phyloP scores from a whole-genome alignment of 106 monocot species.

The Allium fistulosum region DNA sequence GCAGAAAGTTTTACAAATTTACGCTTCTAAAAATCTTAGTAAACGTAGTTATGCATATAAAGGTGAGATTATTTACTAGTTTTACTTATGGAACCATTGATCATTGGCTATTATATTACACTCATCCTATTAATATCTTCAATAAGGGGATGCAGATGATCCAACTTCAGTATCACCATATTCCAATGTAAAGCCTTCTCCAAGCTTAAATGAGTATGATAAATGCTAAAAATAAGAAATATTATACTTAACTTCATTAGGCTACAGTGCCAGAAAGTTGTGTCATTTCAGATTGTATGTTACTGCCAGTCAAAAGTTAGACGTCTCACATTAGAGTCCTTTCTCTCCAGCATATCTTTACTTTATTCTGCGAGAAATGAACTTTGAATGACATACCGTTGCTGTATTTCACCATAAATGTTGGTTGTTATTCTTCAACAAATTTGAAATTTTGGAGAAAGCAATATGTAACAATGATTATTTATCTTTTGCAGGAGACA shows the following conservation, averaged over 20 bases:
- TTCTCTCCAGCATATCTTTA: neutral
- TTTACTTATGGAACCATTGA: slow-evolving; percentile 1
- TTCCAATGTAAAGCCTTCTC: too few species aligned
- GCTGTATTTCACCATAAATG: neutral
- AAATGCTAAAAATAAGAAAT: too few species aligned
- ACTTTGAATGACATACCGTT: neutral
- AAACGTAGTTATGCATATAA: slow-evolving; percentile 90
- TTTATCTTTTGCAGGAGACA: slow-evolving; percentile 30
- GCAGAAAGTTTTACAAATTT: slow-evolving; percentile 86
- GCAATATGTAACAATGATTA: neutral
- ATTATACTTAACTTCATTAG: too few species aligned
- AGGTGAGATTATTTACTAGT: slow-evolving; percentile 33
- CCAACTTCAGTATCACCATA: too few species aligned
- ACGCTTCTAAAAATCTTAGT: slow-evolving; percentile 69
- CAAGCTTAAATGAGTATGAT: too few species aligned
- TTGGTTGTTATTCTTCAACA: too few species aligned
- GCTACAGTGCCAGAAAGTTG: too few species aligned
- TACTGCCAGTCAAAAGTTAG: neutral
- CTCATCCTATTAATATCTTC: too few species aligned
- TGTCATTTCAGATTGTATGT: too few species aligned
- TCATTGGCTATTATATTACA: too few species aligned
- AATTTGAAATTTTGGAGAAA: too few species aligned
- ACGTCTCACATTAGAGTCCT: neutral
- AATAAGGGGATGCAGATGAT: too few species aligned
- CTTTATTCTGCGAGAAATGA: neutral